Base-by-base conservation (phyloP, 352 stramenopile species). In the Phytopythium aichiense region DNA sequence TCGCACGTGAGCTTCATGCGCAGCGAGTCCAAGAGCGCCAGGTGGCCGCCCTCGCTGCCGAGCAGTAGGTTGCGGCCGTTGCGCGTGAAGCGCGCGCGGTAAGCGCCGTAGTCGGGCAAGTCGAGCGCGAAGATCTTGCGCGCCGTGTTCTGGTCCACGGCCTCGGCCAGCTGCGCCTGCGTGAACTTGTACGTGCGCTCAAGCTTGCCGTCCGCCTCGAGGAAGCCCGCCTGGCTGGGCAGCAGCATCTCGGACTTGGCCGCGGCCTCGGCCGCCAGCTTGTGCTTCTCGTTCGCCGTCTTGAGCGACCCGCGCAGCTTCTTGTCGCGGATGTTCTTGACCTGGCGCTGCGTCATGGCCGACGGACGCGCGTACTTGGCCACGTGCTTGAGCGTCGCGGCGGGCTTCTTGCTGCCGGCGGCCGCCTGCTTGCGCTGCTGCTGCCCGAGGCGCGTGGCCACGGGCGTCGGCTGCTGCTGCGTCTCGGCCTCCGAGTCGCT, bases 131-230 rank as follows among this genome's bases (percentile, higher is more conserved):
- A 98, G 63, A 99, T 98, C 72, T 99, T 98, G 68, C 81, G 73
- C 30, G 90, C 79, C 25, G 96, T 99, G 68, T 98, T 98, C 38
- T 94, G 78, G 71, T 99, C 93, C 22, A 99, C 84, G 61, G 96
- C 82, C 28, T 79, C 73, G 7, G 75, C 73, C 30, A 94, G 71
- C 64, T 98, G 78, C 42, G 81, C 67, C 72, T 99, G 97, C 31
- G 87, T 97, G 63, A 99, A 90, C 66, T 97, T 96, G 69, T 98
- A 96, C 51, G 96, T 99, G 65, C 91, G 89, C 69, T 99, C 97
- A 66, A 99, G 95, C 53, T 23, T 11, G 22, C 97, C 95, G 72
- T 99, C 97, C 0, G 93, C 76, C 66, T 99, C 96, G 31, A 99
- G 60, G 30, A 87, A 69, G 12, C 94, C 94, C 1, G 65, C 85